Percentiles rank a stretch among this genome's conserved stretches.
phyloP scores from a whole-genome alignment of 257 asterid genomes.

The Salvia rosmarinus region DNA sequence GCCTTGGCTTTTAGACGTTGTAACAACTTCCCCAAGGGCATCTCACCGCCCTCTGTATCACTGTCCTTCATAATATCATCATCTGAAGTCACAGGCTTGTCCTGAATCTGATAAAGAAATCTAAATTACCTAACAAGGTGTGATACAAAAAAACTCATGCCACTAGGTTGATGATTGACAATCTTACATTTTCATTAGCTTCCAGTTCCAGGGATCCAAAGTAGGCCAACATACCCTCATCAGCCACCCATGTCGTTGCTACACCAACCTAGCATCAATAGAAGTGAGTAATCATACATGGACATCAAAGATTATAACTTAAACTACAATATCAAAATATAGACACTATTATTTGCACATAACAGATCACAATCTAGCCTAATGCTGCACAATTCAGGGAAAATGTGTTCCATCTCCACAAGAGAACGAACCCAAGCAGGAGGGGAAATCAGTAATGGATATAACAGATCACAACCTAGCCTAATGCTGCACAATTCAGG shows the following conservation, averaged over 20 bases:
- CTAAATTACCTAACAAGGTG: too few relatives aligned
- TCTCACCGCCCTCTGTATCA: too few relatives aligned
- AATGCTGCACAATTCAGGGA: not conserved
- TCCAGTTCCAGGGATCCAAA: conserved; percentile 76
- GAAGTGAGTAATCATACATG: conserved; percentile 29
- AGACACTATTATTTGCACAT: conserved; percentile 12
- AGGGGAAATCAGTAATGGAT: too few relatives aligned
- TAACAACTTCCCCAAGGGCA: too few relatives aligned
- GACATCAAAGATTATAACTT: conserved; percentile 28
- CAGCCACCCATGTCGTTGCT: conserved; percentile 80
- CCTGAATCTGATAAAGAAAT: conserved; percentile 54
- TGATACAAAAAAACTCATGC: not conserved
- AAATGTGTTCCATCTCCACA: not conserved
- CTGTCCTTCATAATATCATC: too few relatives aligned
- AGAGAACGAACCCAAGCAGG: not conserved
- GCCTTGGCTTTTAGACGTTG: too few relatives aligned
- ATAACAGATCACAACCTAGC: conserved; percentile 2
- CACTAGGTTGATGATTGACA: conserved; percentile 12
- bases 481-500: not conserved
- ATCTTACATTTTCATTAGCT: conserved; percentile 70
- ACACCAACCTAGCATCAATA: conserved; percentile 55
- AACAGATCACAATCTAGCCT: not conserved
- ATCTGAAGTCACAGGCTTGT: too few relatives aligned
- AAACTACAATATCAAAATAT: conserved; percentile 8
- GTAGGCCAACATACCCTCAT: conserved; percentile 66